Percentiles rank a stretch among this genome's conserved stretches.
Conservation (phyloP, 2,329 filamentous ascomycete species). For the Aureobasidium leucospermi region DNA sequence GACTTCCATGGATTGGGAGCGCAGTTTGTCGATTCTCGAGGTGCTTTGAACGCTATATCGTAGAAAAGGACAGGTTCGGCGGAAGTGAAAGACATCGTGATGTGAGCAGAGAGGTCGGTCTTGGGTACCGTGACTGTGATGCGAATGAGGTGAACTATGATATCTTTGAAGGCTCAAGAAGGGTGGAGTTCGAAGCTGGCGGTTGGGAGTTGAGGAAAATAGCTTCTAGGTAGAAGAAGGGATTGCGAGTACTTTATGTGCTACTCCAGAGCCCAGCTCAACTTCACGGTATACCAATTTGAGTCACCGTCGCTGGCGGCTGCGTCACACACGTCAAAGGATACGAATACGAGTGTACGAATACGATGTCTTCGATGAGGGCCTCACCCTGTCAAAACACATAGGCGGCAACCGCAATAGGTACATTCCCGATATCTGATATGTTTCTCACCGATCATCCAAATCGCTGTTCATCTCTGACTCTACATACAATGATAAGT, state of each 20-base stretch:
- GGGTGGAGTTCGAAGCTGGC: no score
- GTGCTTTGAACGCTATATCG: conserved; percentile 39
- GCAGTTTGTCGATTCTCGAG: conserved; percentile 29
- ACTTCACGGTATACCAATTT: not conserved
- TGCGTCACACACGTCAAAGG: not conserved
- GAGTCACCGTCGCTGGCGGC: not conserved
- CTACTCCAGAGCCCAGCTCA: not conserved
- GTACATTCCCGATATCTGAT: no score
- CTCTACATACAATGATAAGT: no score
- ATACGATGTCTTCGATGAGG: not conserved
- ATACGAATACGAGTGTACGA: not conserved
- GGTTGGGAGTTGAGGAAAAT: no score
- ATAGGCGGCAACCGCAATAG: not conserved
- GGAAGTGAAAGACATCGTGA: conserved; percentile 4
- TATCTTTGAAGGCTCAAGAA: no score
- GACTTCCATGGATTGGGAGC: conserved; percentile 46
- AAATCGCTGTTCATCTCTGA: no score
- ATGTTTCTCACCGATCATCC: no score
- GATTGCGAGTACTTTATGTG: not conserved
- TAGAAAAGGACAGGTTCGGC: conserved; percentile 30
- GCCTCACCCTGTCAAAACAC: not conserved
- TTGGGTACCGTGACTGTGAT: no score
- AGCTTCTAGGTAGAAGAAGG: no score
- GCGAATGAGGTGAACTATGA: no score
- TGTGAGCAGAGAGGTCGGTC: not conserved